Base-by-base conservation (phyloP, 2,329 filamentous ascomycete genomes). In the Pseudogymnoascus sp. region DNA sequence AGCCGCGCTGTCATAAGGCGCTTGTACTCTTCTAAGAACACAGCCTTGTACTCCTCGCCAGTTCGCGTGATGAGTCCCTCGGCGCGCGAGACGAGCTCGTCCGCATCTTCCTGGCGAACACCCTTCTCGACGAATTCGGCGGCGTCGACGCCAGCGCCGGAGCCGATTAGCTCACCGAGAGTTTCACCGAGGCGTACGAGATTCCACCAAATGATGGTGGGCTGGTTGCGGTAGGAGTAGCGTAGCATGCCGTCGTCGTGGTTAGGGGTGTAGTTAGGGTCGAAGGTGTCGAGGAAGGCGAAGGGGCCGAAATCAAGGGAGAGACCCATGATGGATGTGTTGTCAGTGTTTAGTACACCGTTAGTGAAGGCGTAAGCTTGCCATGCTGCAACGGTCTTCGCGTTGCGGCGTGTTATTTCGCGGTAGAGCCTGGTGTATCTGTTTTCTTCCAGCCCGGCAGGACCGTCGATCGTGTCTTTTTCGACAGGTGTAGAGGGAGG, bases 361-460 rank as follows among this genome's bases (percentile, higher is more conserved):
- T 99, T 99, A 82, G 96, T 97, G 77, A 99, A 99, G n/a, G 91
- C 94, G 70, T 97, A 97, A 0, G 91, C 92, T 77, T 99, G 95
- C 93, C 94, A 97, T 67, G 88, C 84, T 9, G 94, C 94, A 1
- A 97, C 92, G 0, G 89, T 95, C 63, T 82, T 80, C 1, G 94
- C 94, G 71, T 97, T 99, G 33, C 90, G 84, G 41, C 91, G 85
- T 3, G 86, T 86, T 61, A 99, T 86, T 70, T 96, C 92, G 36
- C 94, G 86, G 73, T 95, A 99, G 0, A 99, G 77, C 13, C 92
- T 83, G 0, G 88, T 81, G 72, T 94, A 99, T 33, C 93, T 84
- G 71, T 99, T 99, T 71, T 97, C 88, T 63, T 87, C 84, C 3
- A 82, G 76, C 1, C 85, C 84, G 2, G 81, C 74, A 4, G 84